These are phyloP conservation scores for Primulina tabacum DNA, from an alignment of 257 asterid species.

Conservation along the genomic window DNA sequence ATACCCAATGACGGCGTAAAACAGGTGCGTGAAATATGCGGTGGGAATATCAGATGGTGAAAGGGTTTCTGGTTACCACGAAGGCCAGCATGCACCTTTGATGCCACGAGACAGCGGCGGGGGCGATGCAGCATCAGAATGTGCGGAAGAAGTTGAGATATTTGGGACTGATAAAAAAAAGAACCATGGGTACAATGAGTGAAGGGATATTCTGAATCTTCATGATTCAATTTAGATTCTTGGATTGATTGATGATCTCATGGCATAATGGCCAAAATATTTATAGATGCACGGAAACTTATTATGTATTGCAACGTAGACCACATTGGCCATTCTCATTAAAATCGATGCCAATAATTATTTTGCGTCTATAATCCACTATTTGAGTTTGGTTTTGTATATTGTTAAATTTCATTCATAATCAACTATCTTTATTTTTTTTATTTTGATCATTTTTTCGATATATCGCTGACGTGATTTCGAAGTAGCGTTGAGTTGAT, in stretches of 20 bases:
- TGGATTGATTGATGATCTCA: neutral
- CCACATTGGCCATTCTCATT: neutral
- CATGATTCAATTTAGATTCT: conserved; percentile 24
- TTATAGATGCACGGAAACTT: no score
- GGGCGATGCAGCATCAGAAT: neutral
- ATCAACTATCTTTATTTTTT: no score
- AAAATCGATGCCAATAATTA: neutral
- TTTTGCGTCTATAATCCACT: no score
- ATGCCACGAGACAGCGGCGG: conserved; percentile 28
- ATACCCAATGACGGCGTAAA: conserved; percentile 32
- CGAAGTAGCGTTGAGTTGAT: no score
- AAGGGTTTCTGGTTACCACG: conserved; percentile 35
- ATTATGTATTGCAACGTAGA: neutral
- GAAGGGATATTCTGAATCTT: conserved; percentile 18
- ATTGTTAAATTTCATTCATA: no score
- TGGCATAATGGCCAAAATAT: no score
- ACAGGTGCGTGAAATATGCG: conserved; percentile 58
- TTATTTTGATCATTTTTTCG: no score
- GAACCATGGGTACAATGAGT: conserved; percentile 24
- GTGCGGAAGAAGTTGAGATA: neutral
- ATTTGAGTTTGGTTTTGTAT: no score
- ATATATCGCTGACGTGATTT: no score
- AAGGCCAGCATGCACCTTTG: conserved; percentile 52
- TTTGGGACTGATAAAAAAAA: conserved; percentile 12
- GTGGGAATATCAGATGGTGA: conserved; percentile 46